Base-by-base conservation (phyloP, 495 filamentous ascomycete species). In the Penicillium coffeae region DNA sequence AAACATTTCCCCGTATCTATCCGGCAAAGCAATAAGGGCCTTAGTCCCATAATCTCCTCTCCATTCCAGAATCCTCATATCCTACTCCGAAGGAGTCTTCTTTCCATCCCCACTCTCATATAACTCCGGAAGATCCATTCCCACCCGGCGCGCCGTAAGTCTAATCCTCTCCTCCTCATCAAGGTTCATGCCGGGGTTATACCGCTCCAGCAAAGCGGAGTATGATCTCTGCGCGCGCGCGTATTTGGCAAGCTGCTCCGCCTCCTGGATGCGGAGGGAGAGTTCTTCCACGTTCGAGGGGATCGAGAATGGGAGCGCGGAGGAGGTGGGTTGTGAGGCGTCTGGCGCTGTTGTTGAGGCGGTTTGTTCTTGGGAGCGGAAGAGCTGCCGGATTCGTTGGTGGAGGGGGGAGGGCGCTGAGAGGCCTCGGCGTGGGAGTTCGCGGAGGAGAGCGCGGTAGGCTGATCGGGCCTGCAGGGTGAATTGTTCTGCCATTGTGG, bases 401-500 rank as follows among this genome's bases (percentile, higher is more conserved):
- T 87, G 79, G 5, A 85, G 73, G 16, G 80, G 80, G 8, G 81
- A 85, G 18, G 75, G 63, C 36, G 71, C 69, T 6, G 73, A 68
- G 62, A 83, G 69, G 2, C 73, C 70, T 36, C 79, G 82, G 37
- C 84, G 80, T 15, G 93, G 92, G 21, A 96, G 84, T 71, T 96
- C 91, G 68, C 90, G 88, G 45, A 96, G 88, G 65, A 98, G 74
- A 16, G 83, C 78, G 58, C 93, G 88, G 76, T 98, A 98, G 62
- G 95, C 75, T 37, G 88, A 81, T 62, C 87, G 88, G 40, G 86
- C 66, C 59, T 79, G 79, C 22, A 70, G 53, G 42, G 60, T 42
- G 45, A 65, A 59, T 63, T 58, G 35, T 18, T 53, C 34, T 48
- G 59, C 63, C 59, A 49, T 44, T 25, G 13, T 41, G 35, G n/a